Conservation (phyloP, 73 alveolate genomes). For the Paramecium caudatum region DNA sequence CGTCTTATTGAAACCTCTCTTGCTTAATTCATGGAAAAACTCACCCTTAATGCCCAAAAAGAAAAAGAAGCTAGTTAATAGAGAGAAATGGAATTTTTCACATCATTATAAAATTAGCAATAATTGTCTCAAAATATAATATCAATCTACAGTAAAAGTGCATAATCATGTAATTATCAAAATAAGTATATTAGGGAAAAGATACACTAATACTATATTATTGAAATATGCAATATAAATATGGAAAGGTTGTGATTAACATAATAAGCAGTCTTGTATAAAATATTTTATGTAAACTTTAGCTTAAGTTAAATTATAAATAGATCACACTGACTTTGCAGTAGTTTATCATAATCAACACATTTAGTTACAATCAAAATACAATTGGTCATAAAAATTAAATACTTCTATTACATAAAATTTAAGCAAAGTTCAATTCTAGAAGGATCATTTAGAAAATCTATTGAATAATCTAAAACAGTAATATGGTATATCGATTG, state of each 20-base stretch:
- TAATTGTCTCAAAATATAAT: too few relatives aligned
- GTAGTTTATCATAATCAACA: not conserved
- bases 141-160: too few relatives aligned
- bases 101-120: too few relatives aligned
- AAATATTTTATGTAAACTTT: too few relatives aligned
- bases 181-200: too few relatives aligned
- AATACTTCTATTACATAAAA: not conserved
- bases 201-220: too few relatives aligned
- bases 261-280: too few relatives aligned
- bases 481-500: not conserved
- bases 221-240: too few relatives aligned
- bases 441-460: not conserved
- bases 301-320: too few relatives aligned
- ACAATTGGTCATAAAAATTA: not conserved
- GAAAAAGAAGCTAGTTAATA: not conserved
- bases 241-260: too few relatives aligned
- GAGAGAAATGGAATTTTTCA: not conserved
- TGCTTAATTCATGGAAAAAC: not conserved
- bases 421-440: not conserved
- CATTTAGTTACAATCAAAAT: not conserved
- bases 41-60: not conserved
- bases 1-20: constrained; percentile 14
- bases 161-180: too few relatives aligned
- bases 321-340: too few relatives aligned
- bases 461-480: not conserved